Evolutionary conservation across 163 green algal genomes (phyloP).

Genomic region (Scenedesmus sp.): DNA sequence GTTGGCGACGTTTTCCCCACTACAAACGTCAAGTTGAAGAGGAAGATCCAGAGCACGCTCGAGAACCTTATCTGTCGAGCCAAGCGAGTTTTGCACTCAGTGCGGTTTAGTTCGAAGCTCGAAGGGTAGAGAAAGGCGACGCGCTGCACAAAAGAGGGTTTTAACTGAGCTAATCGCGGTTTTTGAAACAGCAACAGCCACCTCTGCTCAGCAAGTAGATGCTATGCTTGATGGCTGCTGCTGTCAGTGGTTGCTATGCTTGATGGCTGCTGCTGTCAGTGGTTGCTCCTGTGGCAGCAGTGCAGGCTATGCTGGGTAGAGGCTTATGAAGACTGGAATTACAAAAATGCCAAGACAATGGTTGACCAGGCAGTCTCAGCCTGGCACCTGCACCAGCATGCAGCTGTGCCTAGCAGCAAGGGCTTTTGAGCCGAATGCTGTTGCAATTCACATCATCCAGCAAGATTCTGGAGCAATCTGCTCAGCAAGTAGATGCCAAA

Average conservation of each 20-base stretch:
- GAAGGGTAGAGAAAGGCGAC: not conserved
- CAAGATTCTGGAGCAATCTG: not conserved
- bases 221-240: not conserved
- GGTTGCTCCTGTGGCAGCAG: not conserved
- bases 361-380: not conserved
- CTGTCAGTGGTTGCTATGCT: not conserved
- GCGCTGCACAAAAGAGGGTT: not conserved
- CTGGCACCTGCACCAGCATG: not conserved
- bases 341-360: not conserved
- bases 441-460: not conserved
- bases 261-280: not conserved
- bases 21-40: conserved; percentile 30
- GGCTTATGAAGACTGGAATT: not conserved
- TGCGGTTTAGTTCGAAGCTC: not conserved
- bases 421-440: not conserved
- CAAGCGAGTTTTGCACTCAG: not conserved
- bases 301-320: too few relatives aligned
- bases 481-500: too few relatives aligned
- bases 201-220: not conserved
- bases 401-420: not conserved
- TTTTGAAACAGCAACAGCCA: not conserved
- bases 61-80: conserved; percentile 18
- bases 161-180: not conserved
- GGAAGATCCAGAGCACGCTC: not conserved
- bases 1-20: conserved; percentile 17